Percentiles rank a stretch among this genome's conserved stretches.
Conservation (phyloP, 306 rosid species). For the Cucurbita maxima region DNA sequence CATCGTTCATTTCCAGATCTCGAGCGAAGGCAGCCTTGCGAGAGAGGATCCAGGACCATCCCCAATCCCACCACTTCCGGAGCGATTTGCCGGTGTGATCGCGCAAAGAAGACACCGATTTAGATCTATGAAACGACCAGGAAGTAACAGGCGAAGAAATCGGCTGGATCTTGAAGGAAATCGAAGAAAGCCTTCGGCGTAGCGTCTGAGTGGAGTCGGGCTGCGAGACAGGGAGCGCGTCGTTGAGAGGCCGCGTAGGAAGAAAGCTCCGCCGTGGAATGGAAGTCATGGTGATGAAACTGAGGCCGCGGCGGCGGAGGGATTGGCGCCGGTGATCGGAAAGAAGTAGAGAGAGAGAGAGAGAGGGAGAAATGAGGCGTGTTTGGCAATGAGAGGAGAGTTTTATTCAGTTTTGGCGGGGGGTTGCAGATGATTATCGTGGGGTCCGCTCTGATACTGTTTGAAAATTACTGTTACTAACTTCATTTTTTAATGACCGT, state of each 20-base stretch:
- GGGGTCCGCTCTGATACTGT: not conserved
- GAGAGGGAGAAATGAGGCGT: not conserved
- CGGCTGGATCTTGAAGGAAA: conserved; percentile 47
- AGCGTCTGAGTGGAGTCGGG: conserved; percentile 8
- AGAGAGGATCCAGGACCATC: conserved; percentile 67
- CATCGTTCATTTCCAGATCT: conserved; percentile 85
- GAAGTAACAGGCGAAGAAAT: conserved; percentile 24
- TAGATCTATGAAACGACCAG: conserved; percentile 54
- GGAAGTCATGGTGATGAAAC: not conserved
- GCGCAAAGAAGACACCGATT: conserved; percentile 53
- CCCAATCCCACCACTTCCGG: conserved; percentile 68
- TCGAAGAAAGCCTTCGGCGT: conserved; percentile 58
- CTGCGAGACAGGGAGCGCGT: conserved; percentile 52
- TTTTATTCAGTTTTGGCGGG: conserved; percentile 3
- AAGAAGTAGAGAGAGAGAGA: not conserved
- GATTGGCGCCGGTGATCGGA: not conserved
- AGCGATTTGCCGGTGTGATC: conserved; percentile 48
- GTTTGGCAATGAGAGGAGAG: not conserved
- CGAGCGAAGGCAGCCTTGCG: conserved; percentile 47
- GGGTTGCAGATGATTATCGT: not conserved
- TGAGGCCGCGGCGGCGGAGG: not conserved
- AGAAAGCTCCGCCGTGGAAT: conserved; percentile 3
- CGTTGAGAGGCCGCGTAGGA: conserved; percentile 16
- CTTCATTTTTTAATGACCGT: not conserved
- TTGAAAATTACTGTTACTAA: not conserved